phyloP scores from a whole-genome alignment of 345 rosid species.

The Ailanthus altissimus region DNA sequence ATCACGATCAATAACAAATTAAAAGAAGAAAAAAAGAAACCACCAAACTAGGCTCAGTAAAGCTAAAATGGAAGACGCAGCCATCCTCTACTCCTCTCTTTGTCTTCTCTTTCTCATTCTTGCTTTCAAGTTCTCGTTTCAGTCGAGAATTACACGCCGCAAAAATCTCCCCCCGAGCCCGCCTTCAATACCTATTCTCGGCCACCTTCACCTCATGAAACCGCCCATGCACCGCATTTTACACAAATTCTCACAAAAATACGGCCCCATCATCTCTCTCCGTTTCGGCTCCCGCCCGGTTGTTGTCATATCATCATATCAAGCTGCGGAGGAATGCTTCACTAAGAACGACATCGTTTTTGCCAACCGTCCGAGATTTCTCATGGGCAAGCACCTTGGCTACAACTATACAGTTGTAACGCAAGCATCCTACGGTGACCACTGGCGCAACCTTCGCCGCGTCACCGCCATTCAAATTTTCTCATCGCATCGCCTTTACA shows the following conservation, averaged over 20 bases:
- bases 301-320: constrained; percentile 37
- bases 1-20: too few relatives aligned
- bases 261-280: constrained; percentile 46
- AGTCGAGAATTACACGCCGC: background rate
- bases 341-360: constrained; percentile 47
- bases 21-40: too few relatives aligned
- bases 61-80: constrained; percentile 7
- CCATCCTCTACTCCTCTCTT: constrained; percentile 3
- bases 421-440: constrained; percentile 53
- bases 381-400: constrained; percentile 38
- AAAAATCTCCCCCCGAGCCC: constrained; percentile 47
- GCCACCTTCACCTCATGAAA: constrained; percentile 48
- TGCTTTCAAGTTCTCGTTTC: constrained; percentile 8
- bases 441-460: constrained; percentile 69
- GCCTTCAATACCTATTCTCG: constrained; percentile 35
- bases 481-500: constrained; percentile 49
- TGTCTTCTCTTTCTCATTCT: constrained; percentile 18
- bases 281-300: constrained; percentile 37
- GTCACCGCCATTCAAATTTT: constrained; percentile 48
- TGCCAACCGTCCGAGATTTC: constrained; percentile 41
- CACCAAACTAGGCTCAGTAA: too few relatives aligned
- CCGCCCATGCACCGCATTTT: constrained; percentile 28
- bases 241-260: constrained; percentile 34
- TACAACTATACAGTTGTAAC: constrained; percentile 41
- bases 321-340: constrained; percentile 52